These are phyloP conservation scores for Coffea humblotiana DNA, from an alignment of 305 asterid species.

Conservation along the genomic window DNA sequence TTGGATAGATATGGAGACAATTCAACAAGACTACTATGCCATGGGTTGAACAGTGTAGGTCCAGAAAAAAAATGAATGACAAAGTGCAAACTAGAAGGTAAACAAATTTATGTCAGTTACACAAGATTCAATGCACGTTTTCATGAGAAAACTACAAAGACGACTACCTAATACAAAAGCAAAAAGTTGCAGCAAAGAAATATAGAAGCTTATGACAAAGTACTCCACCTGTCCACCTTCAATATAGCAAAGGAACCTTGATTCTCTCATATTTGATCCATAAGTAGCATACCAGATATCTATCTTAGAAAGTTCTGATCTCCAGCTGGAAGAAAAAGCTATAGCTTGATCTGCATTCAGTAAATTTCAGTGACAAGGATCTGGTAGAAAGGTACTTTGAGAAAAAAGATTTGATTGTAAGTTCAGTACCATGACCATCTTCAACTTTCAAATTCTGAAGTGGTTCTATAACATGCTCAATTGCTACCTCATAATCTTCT, in stretches of 20 bases:
- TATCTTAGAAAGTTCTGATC: slow-evolving; percentile 65
- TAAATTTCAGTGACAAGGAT: slow-evolving; percentile 16
- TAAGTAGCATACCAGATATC: slow-evolving; percentile 79
- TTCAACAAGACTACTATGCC: not conserved
- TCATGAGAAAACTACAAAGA: no score
- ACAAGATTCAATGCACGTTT: not conserved
- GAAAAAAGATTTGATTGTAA: not conserved
- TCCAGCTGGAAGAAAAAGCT: slow-evolving; percentile 49
- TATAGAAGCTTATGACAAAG: not conserved
- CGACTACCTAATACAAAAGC: no score
- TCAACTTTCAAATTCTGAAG: slow-evolving; percentile 57
- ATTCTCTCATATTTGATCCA: slow-evolving; percentile 76
- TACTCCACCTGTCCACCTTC: slow-evolving; percentile 86
- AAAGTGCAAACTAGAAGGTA: no score
- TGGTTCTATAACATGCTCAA: slow-evolving; percentile 60
- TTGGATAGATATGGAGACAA: not conserved
- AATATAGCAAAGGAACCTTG: slow-evolving; percentile 81
- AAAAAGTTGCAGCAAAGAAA: not conserved
- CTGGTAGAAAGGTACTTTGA: not conserved
- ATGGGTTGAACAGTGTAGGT: not conserved
- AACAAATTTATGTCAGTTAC: not conserved
- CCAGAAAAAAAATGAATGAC: not conserved
- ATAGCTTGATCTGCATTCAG: slow-evolving; percentile 40
- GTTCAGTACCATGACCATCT: slow-evolving; percentile 46
- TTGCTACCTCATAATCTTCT: slow-evolving; percentile 38